Percentiles rank a stretch among this genome's conserved stretches.
These are phyloP conservation scores for Trichoderma virens DNA, from an alignment of 495 filamentous ascomycete genomes.

Conservation along the genomic window DNA sequence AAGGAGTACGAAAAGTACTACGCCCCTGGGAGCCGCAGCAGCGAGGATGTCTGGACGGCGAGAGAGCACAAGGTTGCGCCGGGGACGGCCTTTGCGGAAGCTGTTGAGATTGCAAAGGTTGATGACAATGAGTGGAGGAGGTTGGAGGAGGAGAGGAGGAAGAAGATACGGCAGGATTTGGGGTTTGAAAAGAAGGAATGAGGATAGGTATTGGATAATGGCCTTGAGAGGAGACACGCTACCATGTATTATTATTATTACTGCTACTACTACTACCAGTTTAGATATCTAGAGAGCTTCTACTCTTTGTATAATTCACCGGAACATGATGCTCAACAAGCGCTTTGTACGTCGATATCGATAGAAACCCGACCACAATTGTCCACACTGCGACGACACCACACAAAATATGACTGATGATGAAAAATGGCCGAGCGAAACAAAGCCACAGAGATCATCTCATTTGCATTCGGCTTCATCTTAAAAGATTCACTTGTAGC, in stretches of 20 bases:
- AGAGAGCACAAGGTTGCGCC: constrained; percentile 43
- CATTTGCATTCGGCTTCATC: too few species aligned
- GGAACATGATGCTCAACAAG: too few species aligned
- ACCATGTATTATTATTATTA: not conserved
- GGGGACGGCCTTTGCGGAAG: constrained; percentile 35
- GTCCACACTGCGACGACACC: too few species aligned
- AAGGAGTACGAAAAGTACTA: constrained; percentile 68
- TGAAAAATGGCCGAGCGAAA: too few species aligned
- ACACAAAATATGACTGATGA: too few species aligned
- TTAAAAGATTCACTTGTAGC: too few species aligned
- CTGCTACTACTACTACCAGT: too few species aligned
- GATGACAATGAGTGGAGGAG: constrained; percentile 54
- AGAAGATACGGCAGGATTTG: constrained; percentile 24
- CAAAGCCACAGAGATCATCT: too few species aligned
- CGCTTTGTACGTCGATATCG: too few species aligned
- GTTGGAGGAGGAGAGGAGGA: constrained; percentile 44
- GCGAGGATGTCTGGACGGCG: constrained; percentile 86
- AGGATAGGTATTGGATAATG: constrained; percentile 8
- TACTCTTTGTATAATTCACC: not conserved
- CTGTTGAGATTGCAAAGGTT: constrained; percentile 43
- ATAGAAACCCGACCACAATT: too few species aligned
- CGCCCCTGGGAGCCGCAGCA: constrained; percentile 54
- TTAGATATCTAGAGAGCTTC: not conserved
- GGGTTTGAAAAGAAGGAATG: constrained; percentile 14
- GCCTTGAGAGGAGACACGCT: not conserved